Base-by-base conservation (phyloP, 257 asterid species). In the Primulina eburnea region DNA sequence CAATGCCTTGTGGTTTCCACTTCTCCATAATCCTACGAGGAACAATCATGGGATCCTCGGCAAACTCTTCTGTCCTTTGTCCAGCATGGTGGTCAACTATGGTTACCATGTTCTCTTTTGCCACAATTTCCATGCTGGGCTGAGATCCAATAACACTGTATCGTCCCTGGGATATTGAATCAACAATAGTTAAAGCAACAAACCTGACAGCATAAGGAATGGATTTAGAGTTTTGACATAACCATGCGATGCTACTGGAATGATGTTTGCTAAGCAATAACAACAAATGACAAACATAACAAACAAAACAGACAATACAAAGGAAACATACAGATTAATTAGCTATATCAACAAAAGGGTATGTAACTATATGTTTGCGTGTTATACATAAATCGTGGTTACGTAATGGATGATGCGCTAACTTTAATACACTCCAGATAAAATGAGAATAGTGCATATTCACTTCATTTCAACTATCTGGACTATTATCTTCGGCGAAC, bases 101-200 rank as follows among this genome's bases (percentile, higher is more conserved):
- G 63, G 93, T 90, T 62, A 92, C 97, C 88, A 67, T 79, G 77
- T 90, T 88, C 82, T 88, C 92, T 77, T 92, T 88, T 40, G 97
- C 94, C 67, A 92, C 86, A 80, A 92, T 83, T 80, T 92, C 98
- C 98, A 92, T 88, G 5, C 94, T 79, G 30, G 98, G 98, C 79
- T 89, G 98, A 77, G 98, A 93, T 71, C 98, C 97, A 83, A 92
- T 69, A 59, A 92, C 93, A 80, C 98, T 92, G 74, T 79, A 92
- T 43, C 98, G 82, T 60, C 98, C 98, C 98, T 92, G 82, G 71
- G 78, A 37, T 71, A 73, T 71, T 71, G 56, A 73, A 60, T 76
- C 69, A 66, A 62, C 62, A 76, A 78, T 60, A 78, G 75, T 70
- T 74, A 76, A 65, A 72, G 71, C 67, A 76, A 65, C 33, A 58